Evolutionary conservation across 2,329 filamentous ascomycete genomes (phyloP), one percentile per base, ranked within the genome.

Genomic region (Xylariaceae sp.): DNA sequence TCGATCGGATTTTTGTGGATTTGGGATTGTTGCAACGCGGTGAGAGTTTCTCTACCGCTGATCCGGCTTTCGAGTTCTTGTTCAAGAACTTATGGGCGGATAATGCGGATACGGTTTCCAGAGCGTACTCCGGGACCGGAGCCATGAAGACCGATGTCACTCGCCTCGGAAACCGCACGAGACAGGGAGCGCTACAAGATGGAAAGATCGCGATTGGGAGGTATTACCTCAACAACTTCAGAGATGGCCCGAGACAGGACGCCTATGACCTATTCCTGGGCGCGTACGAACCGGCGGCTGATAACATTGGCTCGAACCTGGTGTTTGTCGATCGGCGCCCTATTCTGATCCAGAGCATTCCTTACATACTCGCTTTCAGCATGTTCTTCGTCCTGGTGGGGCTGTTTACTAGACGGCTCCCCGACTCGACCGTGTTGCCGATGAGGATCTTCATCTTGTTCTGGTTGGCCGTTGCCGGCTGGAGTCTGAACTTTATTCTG

Each of bases 61-160:
- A 97, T 65, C 75, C 80, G 12, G 82, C 80, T 1, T 99, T 99
- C 68, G 92, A 97, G 71, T 79, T 88, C 63, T 76, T 97, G 53
- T 99, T 97, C 82, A 90, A 94, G 60, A 97, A 97, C 71, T 79
- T 97, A 14, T 99, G 94, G 94, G 94, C 94, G 31, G 94, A 99
- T 73, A 99, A 99, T 65, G 94, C 95, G 50, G 94, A 99, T 69
- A 88, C 95, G 19, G 92, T 99, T 33, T 96, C 92, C 16, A 87
- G 84, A 61, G 87, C 90, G 0, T 99, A 99, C 71, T 94, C 94
- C 1, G 94, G 94, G 50, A 99, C 95, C 0, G 95, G 94, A 3
- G 94, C 94, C 47, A 83, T 99, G 75, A 99, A 99, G 80, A 99
- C 94, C 0, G 95, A 99, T 69, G 90, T 97, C 63, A 99, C 94